Base-by-base conservation (phyloP, 306 rosid species). In the Dalbergia cultrata region DNA sequence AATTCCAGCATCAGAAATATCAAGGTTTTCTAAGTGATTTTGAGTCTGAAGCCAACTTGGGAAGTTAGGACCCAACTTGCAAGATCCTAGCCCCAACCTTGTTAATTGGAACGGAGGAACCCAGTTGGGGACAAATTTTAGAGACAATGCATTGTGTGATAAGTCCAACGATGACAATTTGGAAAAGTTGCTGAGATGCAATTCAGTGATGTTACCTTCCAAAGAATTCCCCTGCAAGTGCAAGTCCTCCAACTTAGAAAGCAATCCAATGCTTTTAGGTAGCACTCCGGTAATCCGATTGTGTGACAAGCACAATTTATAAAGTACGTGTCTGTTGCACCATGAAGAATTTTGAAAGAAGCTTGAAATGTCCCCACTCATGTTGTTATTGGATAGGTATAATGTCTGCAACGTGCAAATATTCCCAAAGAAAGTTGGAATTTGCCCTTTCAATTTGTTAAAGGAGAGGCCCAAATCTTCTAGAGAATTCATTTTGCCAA, bases 391-490 rank as follows among this genome's bases (percentile, higher is more conserved):
- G 0, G 2, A 0, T 6, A 81, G 58, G 12, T 0, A 0, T 21
- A 81, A 12, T 3, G 7, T 1, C 1, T n/a, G 16, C 21, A 82
- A 50, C 2, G 74, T 69, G 73, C 81, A 76, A 13, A 76, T 69
- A 2, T 52, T 26, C 41, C 78, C 52, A 1, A 76, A 9, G 8
- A 26, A 75, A 18, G 49, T 0, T 8, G 72, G 72, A 52, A 81
- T 50, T 7, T 75, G 14, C 0, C 85, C 72, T 12, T 68, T 49
- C 4, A 75, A 7, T 0, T 68, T 68, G 57, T 75, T 82, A 5
- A 0, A 0, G 0, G 0, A 0, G 0, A 75, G 52, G 2, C 0
- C 0, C 0, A 82, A 39, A 37, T 2, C 0, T 50, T 69, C 17
- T 6, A 82, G 67, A 12, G 76, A 66, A 16, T 21, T 74, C 71